Evolutionary conservation across 1,139 yeast genomes (phyloP).

Genomic region (Protomyces inundatus): DNA sequence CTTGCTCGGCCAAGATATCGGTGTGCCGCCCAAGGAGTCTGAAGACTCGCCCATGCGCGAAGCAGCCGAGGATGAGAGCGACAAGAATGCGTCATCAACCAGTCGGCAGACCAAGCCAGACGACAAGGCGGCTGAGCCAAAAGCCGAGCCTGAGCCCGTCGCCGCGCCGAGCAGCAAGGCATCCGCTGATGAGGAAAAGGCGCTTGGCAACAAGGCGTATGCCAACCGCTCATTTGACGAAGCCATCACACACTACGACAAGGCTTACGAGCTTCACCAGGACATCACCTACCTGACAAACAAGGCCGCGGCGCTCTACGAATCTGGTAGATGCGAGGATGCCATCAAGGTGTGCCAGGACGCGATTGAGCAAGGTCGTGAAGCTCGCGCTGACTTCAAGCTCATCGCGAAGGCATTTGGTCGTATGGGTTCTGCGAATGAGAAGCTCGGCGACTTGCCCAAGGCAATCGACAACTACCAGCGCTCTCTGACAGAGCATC

Average conservation of each 20-base stretch:
- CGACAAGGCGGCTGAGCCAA: slow-evolving; percentile 36
- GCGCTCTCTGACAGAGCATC: slow-evolving; percentile 91
- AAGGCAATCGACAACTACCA: slow-evolving; percentile 76
- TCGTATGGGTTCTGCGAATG: slow-evolving; percentile 77
- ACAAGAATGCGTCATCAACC: slow-evolving; percentile 30
- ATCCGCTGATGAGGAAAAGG: slow-evolving; percentile 73
- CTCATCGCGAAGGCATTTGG: slow-evolving; percentile 85
- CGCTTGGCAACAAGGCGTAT: slow-evolving; percentile 80
- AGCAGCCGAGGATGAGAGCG: slow-evolving; percentile 31
- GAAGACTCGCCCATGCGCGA: slow-evolving; percentile 33
- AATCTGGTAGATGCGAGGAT: slow-evolving; percentile 83
- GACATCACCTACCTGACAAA: slow-evolving; percentile 94
- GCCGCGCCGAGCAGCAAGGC: slow-evolving; percentile 42
- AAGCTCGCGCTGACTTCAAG: slow-evolving; percentile 84
- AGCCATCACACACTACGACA: slow-evolving; percentile 77
- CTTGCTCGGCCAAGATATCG: slow-evolving; percentile 47
- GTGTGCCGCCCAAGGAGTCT: slow-evolving; percentile 31
- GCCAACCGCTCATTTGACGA: slow-evolving; percentile 85
- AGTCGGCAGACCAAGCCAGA: slow-evolving; percentile 37
- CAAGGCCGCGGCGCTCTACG: slow-evolving; percentile 96
- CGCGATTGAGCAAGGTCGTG: slow-evolving; percentile 88
- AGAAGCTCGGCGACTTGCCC: slow-evolving; percentile 65
- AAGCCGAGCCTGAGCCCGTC: slow-evolving; percentile 35
- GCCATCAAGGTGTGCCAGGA: slow-evolving; percentile 74
- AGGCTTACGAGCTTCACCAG: slow-evolving; percentile 75